Percentiles rank a stretch among this genome's conserved stretches.
These are phyloP conservation scores for Grifola frondosa DNA, from an alignment of 1,284 basidiomycete genomes.

Conservation along the genomic window DNA sequence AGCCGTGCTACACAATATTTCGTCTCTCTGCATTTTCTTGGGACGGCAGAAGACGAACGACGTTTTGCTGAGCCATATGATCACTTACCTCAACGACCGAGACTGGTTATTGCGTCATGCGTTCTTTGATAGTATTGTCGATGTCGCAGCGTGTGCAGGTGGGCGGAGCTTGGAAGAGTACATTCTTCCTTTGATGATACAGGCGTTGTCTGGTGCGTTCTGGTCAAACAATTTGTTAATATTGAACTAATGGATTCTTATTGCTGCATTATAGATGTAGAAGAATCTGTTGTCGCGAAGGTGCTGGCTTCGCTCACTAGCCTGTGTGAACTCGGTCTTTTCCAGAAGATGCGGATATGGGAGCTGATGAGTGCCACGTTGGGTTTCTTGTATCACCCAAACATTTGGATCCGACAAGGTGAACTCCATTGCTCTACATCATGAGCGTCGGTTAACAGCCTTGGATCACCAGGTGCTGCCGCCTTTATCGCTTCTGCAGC, in stretches of 20 bases:
- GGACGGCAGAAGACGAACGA: conserved; percentile 93
- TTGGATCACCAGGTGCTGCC: conserved; percentile 60
- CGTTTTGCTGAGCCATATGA: conserved; percentile 94
- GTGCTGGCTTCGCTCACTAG: conserved; percentile 85
- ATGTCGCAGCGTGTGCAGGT: conserved; percentile 91
- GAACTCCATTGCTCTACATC: background rate
- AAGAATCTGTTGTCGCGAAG: conserved; percentile 90
- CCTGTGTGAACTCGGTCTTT: conserved; percentile 82
- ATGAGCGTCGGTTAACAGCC: background rate
- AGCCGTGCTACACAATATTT: conserved; percentile 78
- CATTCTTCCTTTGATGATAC: conserved; percentile 92
- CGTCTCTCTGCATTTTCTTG: conserved; percentile 89
- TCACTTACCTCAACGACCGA: conserved; percentile 95
- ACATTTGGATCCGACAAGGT: conserved; percentile 96
- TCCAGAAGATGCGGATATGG: conserved; percentile 93
- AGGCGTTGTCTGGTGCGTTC: conserved; percentile 84
- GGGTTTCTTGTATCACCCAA: conserved; percentile 94
- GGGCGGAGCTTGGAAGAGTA: conserved; percentile 83
- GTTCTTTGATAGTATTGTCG: conserved; percentile 95
- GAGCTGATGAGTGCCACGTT: conserved; percentile 86
- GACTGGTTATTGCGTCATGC: conserved; percentile 91
- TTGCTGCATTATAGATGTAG: conserved; percentile 81
- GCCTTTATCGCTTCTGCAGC: conserved; percentile 87
- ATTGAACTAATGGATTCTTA: conserved; percentile 7
- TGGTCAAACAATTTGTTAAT: background rate